Percentiles rank a stretch among this genome's conserved stretches.
phyloP scores from a whole-genome alignment of 139 green algal species.

The Chlorella sp. region DNA sequence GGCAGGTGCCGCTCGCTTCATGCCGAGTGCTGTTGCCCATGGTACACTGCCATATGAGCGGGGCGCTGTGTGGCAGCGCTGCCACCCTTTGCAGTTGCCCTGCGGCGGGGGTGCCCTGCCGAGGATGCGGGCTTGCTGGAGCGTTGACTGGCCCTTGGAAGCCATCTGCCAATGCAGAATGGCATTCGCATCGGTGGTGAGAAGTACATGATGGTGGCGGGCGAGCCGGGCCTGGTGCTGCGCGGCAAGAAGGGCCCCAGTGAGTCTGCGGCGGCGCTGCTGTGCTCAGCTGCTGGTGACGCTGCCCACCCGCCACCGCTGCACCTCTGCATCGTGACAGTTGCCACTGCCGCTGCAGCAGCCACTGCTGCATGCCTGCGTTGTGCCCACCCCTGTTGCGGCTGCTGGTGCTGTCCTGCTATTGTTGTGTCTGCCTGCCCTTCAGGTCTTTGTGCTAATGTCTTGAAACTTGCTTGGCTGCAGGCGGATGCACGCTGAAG shows the following conservation, averaged over 20 bases:
- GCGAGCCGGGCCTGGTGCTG: constrained; percentile 70
- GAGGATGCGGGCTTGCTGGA: no score
- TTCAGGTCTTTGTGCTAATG: no score
- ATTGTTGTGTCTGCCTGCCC: no score
- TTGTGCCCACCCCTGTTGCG: no score
- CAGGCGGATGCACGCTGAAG: constrained; percentile 75
- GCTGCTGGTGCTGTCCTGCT: no score
- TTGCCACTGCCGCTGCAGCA: no score
- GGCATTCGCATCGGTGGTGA: constrained; percentile 66
- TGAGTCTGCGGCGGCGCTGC: background rate
- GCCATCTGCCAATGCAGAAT: background rate
- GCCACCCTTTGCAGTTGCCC: no score
- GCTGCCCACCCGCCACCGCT: background rate
- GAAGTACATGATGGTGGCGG: constrained; percentile 75
- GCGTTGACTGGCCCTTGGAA: background rate
- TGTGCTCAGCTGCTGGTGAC: background rate
- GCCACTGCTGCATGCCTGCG: no score
- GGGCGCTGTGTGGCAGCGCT: background rate
- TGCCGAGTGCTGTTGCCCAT: background rate
- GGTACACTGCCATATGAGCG: no score
- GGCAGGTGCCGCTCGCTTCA: background rate
- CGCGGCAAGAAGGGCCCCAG: constrained; percentile 72
- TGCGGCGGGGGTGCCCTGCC: no score
- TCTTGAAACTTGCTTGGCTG: background rate
- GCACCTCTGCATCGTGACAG: no score